Conservation (phyloP, 1,139 yeast species). For the Pichia sorboxylosa region DNA sequence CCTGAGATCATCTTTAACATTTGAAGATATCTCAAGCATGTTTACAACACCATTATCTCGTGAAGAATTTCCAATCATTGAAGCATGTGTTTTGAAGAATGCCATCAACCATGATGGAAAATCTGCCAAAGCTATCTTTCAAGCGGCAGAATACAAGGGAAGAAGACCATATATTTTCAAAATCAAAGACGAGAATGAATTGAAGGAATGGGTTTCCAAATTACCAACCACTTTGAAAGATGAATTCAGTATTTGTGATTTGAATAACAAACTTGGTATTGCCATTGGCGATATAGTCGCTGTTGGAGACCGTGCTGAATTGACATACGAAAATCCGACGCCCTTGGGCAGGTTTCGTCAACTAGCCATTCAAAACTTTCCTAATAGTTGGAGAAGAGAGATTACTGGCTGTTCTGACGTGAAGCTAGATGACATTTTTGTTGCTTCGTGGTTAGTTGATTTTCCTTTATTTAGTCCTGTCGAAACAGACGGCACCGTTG, state of each 20-base stretch:
- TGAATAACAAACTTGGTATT: constrained; percentile 31
- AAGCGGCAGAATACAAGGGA: constrained; percentile 37
- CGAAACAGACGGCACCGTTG: constrained; percentile 25
- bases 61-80: constrained; percentile 50
- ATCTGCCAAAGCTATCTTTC: constrained; percentile 31
- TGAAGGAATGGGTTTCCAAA: constrained; percentile 32
- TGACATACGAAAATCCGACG: constrained; percentile 85
- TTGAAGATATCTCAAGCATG: constrained; percentile 36
- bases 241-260: constrained; percentile 7
- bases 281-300: constrained; percentile 66
- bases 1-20: constrained; percentile 48
- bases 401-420: constrained; percentile 5
- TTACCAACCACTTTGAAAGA: constrained; percentile 22
- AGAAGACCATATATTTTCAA: constrained; percentile 52
- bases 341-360: constrained; percentile 85
- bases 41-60: constrained; percentile 28
- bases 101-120: constrained; percentile 27
- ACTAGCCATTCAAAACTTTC: constrained; percentile 45
- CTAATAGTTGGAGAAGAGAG: constrained; percentile 37
- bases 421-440: constrained; percentile 28
- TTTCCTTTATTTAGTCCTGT: constrained; percentile 84
- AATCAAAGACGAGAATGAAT: constrained; percentile 30
- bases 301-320: constrained; percentile 52
- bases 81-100: constrained; percentile 50
- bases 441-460: constrained; percentile 77